Conservation (phyloP, 305 asterid genomes). For the Fraxinus ornus region DNA sequence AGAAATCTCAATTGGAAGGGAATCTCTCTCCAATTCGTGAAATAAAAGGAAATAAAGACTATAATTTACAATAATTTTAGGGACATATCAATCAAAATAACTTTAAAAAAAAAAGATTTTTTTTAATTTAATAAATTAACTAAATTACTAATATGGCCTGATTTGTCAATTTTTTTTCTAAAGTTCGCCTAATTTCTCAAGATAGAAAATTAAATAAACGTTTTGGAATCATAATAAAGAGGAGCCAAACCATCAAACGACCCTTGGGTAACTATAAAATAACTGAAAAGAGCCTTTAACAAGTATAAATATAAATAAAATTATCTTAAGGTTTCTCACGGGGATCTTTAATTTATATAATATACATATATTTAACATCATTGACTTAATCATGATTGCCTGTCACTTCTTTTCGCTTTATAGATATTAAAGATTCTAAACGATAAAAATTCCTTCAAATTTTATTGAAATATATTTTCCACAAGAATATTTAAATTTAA, state of each 20-base stretch:
- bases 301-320: not conserved
- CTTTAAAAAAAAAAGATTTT: no score
- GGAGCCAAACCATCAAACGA: constrained; percentile 4
- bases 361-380: not conserved
- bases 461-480: not conserved
- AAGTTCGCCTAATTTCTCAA: not conserved
- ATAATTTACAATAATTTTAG: not conserved
- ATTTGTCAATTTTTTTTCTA: no score
- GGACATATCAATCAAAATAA: no score
- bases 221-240: not conserved
- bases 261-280: not conserved
- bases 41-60: not conserved
- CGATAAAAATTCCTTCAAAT: not conserved
- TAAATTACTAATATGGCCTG: no score
- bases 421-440: not conserved
- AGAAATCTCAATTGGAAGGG: not conserved
- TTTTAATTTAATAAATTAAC: no score
- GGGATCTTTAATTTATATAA: not conserved
- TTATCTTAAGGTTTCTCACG: not conserved
- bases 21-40: not conserved
- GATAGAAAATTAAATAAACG: not conserved
- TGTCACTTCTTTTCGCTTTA: not conserved
- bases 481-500: not conserved
- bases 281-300: not conserved
- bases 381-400: not conserved